Evolutionary conservation across 306 rosid genomes (phyloP).

Genomic region (Cicer pinnatifidum): DNA sequence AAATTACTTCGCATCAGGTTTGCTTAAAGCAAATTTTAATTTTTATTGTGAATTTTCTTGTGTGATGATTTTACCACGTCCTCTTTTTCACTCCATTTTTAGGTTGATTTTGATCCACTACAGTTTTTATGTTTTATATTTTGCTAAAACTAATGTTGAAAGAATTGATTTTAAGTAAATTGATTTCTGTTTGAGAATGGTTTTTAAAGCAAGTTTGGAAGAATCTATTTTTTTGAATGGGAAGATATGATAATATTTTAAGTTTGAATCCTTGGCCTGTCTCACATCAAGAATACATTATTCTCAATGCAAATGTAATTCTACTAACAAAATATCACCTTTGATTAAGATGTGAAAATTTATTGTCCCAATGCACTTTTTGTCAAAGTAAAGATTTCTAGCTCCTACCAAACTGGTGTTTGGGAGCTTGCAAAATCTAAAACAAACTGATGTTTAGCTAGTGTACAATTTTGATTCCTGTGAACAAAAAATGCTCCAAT

Average conservation of each 20-base stretch:
- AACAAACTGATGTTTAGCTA: too few species aligned
- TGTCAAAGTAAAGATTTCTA: too few species aligned
- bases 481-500: not conserved
- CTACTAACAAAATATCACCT: too few species aligned
- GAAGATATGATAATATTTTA: not conserved
- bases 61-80: not conserved
- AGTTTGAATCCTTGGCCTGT: not conserved
- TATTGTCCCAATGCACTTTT: too few species aligned
- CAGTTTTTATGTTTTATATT: not conserved
- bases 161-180: conserved; percentile 1
- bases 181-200: not conserved
- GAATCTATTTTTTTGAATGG: conserved; percentile 11
- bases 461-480: too few species aligned
- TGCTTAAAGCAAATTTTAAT: conserved; percentile 1
- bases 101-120: conserved; percentile 12
- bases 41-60: conserved; percentile 7
- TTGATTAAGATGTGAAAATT: too few species aligned
- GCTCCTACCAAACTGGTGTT: too few species aligned
- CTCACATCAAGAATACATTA: conserved; percentile 6
- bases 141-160: not conserved
- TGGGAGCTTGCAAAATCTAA: too few species aligned
- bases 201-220: not conserved
- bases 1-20: conserved; percentile 86
- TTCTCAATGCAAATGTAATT: not conserved
- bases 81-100: conserved; percentile 1